phyloP scores from a whole-genome alignment of 2,329 filamentous ascomycete species.

The Aureobasidium uvarum region DNA sequence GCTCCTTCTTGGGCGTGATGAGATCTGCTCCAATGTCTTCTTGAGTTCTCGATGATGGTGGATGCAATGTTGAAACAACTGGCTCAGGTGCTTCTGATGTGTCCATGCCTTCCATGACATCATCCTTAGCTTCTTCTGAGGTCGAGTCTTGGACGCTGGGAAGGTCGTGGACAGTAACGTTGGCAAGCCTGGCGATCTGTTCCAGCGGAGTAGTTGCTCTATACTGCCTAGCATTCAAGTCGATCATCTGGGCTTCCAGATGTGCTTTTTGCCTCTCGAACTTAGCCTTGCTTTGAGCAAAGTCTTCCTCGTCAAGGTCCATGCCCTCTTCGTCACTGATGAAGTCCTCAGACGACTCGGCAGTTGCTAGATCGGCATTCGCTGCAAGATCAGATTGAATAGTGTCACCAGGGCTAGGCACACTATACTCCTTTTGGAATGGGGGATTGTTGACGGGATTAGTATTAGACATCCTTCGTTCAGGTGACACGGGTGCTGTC shows the following conservation, averaged over 20 bases:
- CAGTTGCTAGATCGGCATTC: slow-evolving; percentile 7
- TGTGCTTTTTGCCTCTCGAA: slow-evolving; percentile 48
- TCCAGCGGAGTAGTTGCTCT: slow-evolving; percentile 47
- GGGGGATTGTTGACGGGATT: background rate
- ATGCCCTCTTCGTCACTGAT: slow-evolving; percentile 49
- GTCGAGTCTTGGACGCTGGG: background rate
- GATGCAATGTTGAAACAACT: background rate
- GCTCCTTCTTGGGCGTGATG: slow-evolving; percentile 38
- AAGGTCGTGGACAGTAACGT: slow-evolving; percentile 39
- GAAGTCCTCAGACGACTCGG: slow-evolving; percentile 7
- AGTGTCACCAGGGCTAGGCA: background rate
- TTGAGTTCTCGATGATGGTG: slow-evolving; percentile 1
- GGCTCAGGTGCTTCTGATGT: background rate
- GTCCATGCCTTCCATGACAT: slow-evolving; percentile 7
- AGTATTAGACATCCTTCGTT: background rate
- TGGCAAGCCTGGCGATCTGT: slow-evolving; percentile 44
- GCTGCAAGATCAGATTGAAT: background rate
- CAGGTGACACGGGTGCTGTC: slow-evolving; percentile 16
- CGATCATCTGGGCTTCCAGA: slow-evolving; percentile 46
- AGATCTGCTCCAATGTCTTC: slow-evolving; percentile 30
- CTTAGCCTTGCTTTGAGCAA: slow-evolving; percentile 48
- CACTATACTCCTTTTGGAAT: slow-evolving; percentile 1
- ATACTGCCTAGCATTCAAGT: slow-evolving; percentile 44
- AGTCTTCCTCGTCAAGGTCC: slow-evolving; percentile 48
- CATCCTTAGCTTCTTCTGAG: slow-evolving; percentile 24